Conservation (phyloP, 2,329 filamentous ascomycete species). For the Penicillium brasilianum region DNA sequence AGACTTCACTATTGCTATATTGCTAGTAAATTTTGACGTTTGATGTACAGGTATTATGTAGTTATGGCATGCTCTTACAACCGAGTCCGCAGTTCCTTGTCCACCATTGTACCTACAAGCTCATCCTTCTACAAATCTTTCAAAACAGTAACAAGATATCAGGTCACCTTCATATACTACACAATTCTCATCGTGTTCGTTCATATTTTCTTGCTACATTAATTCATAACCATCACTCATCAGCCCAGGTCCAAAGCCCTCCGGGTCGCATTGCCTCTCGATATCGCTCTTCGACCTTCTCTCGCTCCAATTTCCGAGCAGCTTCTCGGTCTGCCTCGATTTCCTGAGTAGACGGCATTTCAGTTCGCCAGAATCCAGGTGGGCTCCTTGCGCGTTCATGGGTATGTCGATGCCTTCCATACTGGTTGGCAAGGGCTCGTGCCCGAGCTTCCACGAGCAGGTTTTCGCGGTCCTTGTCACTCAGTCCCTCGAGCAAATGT, state of each 20-base stretch:
- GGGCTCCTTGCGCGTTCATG: slow-evolving; percentile 75
- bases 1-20: too few species aligned
- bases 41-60: not conserved
- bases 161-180: not conserved
- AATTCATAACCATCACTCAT: slow-evolving; percentile 62
- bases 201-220: not conserved
- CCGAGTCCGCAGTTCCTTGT: not conserved
- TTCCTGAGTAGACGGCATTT: slow-evolving; percentile 90
- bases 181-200: not conserved
- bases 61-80: not conserved
- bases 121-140: not conserved
- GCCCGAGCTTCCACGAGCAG: slow-evolving; percentile 77
- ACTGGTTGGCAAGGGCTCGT: slow-evolving; percentile 72
- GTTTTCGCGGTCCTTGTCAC: slow-evolving; percentile 64
- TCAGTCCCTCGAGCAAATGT: slow-evolving; percentile 55
- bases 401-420: slow-evolving; percentile 76
- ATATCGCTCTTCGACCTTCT: slow-evolving; percentile 73
- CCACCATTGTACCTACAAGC: not conserved
- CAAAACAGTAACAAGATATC: not conserved
- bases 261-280: slow-evolving; percentile 78
- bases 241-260: slow-evolving; percentile 79
- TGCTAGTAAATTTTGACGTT: too few species aligned
- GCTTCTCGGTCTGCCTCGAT: slow-evolving; percentile 67
- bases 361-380: slow-evolving; percentile 87
- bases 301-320: slow-evolving; percentile 66